Percentiles rank a stretch among this genome's conserved stretches.
Evolutionary conservation across 2,329 filamentous ascomycete genomes (phyloP).

Genomic region (Rutstroemia sp.): DNA sequence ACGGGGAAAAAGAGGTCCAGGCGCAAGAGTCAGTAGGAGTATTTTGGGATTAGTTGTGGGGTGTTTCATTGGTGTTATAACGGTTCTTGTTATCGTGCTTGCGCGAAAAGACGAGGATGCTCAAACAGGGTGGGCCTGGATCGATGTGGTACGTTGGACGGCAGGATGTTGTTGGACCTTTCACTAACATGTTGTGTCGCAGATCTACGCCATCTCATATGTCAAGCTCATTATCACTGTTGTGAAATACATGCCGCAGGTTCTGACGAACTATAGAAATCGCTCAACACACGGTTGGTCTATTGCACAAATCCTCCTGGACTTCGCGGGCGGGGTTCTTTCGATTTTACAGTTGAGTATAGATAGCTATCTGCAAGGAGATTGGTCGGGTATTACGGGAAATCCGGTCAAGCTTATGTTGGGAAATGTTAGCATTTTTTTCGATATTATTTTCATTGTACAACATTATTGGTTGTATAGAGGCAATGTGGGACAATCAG

Average conservation of each 20-base stretch:
- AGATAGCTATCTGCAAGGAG: constrained; percentile 74
- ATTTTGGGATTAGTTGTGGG: constrained; percentile 66
- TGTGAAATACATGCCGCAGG: constrained; percentile 89
- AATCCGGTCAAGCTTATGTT: constrained; percentile 88
- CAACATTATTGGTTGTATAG: constrained; percentile 84
- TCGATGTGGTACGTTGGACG: constrained; percentile 42
- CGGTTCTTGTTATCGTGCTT: constrained; percentile 40
- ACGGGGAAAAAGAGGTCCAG: constrained; percentile 39
- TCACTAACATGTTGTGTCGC: constrained; percentile 2
- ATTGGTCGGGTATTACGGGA: constrained; percentile 86
- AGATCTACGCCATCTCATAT: constrained; percentile 64
- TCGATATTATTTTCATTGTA: constrained; percentile 76
- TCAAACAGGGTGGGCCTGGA: constrained; percentile 47
- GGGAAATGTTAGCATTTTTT: constrained; percentile 77
- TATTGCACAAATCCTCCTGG: constrained; percentile 76
- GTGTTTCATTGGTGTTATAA: constrained; percentile 48
- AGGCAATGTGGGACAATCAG: constrained; percentile 11
- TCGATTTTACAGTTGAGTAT: constrained; percentile 76
- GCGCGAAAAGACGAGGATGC: constrained; percentile 34
- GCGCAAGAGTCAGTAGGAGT: constrained; percentile 48
- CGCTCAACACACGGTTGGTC: constrained; percentile 83
- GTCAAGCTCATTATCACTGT: constrained; percentile 85
- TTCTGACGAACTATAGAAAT: constrained; percentile 74
- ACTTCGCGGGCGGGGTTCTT: constrained; percentile 72
- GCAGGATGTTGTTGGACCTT: neutral